phyloP scores from a whole-genome alignment of 2,329 filamentous ascomycete genomes.

The Apiospora malaysiana region DNA sequence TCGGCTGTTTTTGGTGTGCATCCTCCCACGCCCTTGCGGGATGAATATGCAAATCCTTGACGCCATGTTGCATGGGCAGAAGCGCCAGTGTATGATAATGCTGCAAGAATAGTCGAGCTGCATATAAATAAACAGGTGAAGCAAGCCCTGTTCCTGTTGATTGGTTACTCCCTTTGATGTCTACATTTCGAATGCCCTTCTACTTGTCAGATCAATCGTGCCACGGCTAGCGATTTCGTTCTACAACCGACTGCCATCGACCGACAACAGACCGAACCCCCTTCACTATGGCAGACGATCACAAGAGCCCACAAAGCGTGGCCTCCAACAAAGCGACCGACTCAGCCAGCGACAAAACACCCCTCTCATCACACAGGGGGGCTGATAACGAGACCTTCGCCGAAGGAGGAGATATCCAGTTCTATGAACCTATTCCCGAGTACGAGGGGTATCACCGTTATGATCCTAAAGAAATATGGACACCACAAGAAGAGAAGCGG shows the following conservation, averaged over 20 bases:
- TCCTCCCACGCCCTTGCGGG: neutral
- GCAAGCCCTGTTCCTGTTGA: too few species aligned
- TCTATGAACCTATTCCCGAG: slow-evolving; percentile 24
- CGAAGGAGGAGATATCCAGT: slow-evolving; percentile 17
- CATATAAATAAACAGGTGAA: neutral
- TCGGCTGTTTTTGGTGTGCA: neutral
- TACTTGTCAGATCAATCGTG: neutral
- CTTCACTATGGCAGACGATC: neutral
- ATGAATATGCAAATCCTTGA: neutral
- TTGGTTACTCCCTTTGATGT: too few species aligned
- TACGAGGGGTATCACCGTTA: slow-evolving; percentile 26
- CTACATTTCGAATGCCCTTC: too few species aligned
- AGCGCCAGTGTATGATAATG: neutral
- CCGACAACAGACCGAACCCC: neutral
- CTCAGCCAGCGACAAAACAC: slow-evolving; percentile 18
- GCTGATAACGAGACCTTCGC: slow-evolving; percentile 20
- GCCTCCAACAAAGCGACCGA: neutral
- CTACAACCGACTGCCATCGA: neutral
- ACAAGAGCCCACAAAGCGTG: neutral
- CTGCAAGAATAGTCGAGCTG: too few species aligned
- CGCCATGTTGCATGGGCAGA: neutral
- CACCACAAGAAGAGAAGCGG: slow-evolving; percentile 24
- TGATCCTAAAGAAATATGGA: slow-evolving; percentile 24
- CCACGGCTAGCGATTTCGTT: neutral
- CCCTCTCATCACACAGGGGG: neutral